phyloP scores from a whole-genome alignment of 2,329 filamentous ascomycete genomes.

The Aspergillus latus region DNA sequence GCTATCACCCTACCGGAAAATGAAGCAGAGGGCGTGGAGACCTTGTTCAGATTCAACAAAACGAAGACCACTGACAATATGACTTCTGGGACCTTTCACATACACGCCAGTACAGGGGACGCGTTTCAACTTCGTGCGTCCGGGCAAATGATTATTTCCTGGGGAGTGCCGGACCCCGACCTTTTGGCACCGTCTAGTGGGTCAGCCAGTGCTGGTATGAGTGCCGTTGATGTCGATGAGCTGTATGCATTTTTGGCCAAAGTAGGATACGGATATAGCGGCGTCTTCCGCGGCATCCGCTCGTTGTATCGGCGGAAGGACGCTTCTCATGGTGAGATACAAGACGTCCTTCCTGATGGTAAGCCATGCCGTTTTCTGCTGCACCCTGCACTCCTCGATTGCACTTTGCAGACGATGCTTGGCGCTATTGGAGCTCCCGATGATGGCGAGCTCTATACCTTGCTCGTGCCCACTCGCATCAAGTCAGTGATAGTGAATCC shows the following conservation, averaged over 20 bases:
- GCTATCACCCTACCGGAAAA: background rate
- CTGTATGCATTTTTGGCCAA: background rate
- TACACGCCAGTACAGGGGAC: too few species aligned
- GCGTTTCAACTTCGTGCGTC: too few species aligned
- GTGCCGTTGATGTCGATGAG: background rate
- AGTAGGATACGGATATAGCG: background rate
- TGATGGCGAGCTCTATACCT: background rate
- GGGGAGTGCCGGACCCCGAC: background rate
- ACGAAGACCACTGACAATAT: too few species aligned
- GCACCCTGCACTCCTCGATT: background rate
- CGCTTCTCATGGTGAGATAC: background rate
- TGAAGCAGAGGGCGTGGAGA: too few species aligned
- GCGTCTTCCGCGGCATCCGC: background rate
- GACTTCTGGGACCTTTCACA: too few species aligned
- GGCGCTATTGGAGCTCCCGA: background rate
- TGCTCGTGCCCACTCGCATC: background rate
- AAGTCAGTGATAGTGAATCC: background rate
- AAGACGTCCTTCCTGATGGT: background rate
- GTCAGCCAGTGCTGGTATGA: background rate
- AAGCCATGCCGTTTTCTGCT: background rate
- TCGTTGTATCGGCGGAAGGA: background rate
- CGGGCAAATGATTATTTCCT: too few species aligned
- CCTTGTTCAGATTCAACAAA: too few species aligned
- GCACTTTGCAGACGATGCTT: background rate
- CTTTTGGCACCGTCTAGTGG: background rate